These are phyloP conservation scores for Monosporascus sp. DNA, from an alignment of 2,329 filamentous ascomycete species.

Conservation along the genomic window DNA sequence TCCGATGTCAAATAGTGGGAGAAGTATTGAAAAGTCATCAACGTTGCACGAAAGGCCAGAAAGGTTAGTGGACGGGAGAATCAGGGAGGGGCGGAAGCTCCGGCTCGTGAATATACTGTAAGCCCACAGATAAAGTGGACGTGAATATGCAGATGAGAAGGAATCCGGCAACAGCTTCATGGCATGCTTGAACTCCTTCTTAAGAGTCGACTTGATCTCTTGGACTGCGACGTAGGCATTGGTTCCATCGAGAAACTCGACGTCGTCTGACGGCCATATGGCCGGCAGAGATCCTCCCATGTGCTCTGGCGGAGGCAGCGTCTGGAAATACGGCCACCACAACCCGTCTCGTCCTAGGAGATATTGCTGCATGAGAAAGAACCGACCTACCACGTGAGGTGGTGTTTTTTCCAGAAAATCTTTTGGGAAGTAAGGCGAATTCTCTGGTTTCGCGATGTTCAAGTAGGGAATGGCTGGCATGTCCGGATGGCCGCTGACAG, in stretches of 20 bases:
- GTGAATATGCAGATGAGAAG: slow-evolving; percentile 33
- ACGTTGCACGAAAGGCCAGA: slow-evolving; percentile 32
- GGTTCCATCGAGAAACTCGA: slow-evolving; percentile 40
- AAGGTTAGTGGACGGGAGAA: slow-evolving; percentile 36
- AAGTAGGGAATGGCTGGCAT: slow-evolving; percentile 7
- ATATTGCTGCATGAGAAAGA: slow-evolving; percentile 66
- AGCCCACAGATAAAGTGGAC: slow-evolving; percentile 57
- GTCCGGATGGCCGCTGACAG: slow-evolving; percentile 31
- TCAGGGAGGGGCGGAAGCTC: slow-evolving; percentile 58
- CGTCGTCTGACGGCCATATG: slow-evolving; percentile 58
- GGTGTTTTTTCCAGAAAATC: slow-evolving; percentile 44
- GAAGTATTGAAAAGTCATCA: slow-evolving; percentile 61
- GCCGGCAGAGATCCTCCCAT: slow-evolving; percentile 50
- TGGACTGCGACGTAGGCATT: slow-evolving; percentile 25
- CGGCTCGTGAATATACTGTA: slow-evolving; percentile 60
- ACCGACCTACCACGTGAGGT: slow-evolving; percentile 57
- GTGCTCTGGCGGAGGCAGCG: slow-evolving; percentile 57
- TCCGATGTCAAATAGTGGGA: slow-evolving; percentile 66
- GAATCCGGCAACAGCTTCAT: slow-evolving; percentile 30
- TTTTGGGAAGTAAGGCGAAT: slow-evolving; percentile 35
- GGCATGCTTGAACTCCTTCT: slow-evolving; percentile 40
- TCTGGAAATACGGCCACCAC: slow-evolving; percentile 64
- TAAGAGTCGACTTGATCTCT: slow-evolving; percentile 40
- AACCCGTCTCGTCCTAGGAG: slow-evolving; percentile 52
- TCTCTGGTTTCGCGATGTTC: slow-evolving; percentile 3